phyloP scores from a whole-genome alignment of 1,139 yeast genomes.

The Hemisphaericaspora subhashii region DNA sequence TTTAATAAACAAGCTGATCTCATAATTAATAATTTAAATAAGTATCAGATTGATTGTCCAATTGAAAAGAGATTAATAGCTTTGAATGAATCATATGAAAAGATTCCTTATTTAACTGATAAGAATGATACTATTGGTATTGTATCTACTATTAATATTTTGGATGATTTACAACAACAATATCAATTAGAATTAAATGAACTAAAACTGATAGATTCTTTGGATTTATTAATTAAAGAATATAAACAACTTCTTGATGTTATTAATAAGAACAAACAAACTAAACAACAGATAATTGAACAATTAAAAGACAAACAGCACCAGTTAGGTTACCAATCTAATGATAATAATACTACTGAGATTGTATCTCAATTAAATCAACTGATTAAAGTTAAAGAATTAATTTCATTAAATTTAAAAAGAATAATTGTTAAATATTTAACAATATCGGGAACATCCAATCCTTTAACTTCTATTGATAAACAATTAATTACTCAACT shows the following conservation, averaged over 20 bases:
- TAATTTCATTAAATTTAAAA: slow-evolving; percentile 19
- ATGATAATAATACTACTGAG: slow-evolving; percentile 5
- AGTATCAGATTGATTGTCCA: slow-evolving; percentile 10
- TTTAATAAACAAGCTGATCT: slow-evolving; percentile 32
- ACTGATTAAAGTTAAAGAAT: slow-evolving; percentile 16
- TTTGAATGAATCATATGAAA: slow-evolving; percentile 25
- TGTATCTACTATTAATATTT: slow-evolving; percentile 31
- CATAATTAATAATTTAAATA: slow-evolving; percentile 20
- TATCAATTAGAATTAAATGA: slow-evolving; percentile 1
- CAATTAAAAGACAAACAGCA: slow-evolving; percentile 2
- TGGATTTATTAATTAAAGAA: slow-evolving; percentile 6
- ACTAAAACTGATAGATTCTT: neutral
- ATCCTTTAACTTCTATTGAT: no score
- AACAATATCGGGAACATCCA: slow-evolving; percentile 22
- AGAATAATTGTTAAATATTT: slow-evolving; percentile 25
- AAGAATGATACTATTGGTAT: slow-evolving; percentile 40
- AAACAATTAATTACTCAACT: no score
- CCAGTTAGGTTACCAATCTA: slow-evolving; percentile 4
- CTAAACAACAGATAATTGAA: slow-evolving; percentile 5
- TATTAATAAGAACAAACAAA: slow-evolving; percentile 2
- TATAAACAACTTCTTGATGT: slow-evolving; percentile 10
- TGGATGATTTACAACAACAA: slow-evolving; percentile 18
- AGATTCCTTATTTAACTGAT: slow-evolving; percentile 33
- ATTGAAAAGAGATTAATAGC: slow-evolving; percentile 27
- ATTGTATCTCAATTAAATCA: slow-evolving; percentile 12